phyloP scores from a whole-genome alignment of 176 grass and related monocot species.

The Musa itinerans region DNA sequence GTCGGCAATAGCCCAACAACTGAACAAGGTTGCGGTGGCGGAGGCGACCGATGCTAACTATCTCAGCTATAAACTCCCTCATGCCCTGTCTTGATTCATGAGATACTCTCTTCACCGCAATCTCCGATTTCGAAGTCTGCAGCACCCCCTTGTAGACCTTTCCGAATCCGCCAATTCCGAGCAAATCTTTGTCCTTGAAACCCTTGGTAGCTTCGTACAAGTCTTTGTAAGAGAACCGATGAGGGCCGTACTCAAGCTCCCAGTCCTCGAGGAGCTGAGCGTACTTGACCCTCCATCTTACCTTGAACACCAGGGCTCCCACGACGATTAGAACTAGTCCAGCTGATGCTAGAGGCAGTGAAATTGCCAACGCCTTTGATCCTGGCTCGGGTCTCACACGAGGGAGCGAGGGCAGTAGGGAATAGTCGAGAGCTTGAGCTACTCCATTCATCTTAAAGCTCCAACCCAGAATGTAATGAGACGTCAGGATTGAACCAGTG shows the following conservation, averaged over 20 bases:
- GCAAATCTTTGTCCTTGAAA: constrained; percentile 12
- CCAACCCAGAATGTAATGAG: not conserved
- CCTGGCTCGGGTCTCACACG: not conserved
- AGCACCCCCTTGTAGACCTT: constrained; percentile 26
- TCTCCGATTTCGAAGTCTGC: not conserved
- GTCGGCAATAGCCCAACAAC: constrained; percentile 25
- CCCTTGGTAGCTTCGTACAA: not conserved
- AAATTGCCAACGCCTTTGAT: not conserved
- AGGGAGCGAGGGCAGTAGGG: not conserved
- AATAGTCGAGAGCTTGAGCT: not conserved
- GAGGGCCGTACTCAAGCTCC: constrained; percentile 25
- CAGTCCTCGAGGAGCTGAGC: constrained; percentile 16
- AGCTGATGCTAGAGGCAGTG: not conserved
- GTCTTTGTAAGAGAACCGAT: constrained; percentile 22
- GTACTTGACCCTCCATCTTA: not conserved
- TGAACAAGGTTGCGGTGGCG: constrained; percentile 21
- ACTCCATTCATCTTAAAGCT: not conserved
- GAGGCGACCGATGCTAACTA: constrained; percentile 24
- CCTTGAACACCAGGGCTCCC: not conserved
- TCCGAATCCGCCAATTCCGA: constrained; percentile 26
- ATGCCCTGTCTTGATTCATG: constrained; percentile 23
- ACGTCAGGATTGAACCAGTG: not conserved
- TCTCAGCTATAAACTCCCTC: constrained; percentile 26
- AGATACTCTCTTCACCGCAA: constrained; percentile 31
- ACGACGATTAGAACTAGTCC: not conserved